phyloP scores from a whole-genome alignment of 352 stramenopile species.

The Saprolegnia diclina region DNA sequence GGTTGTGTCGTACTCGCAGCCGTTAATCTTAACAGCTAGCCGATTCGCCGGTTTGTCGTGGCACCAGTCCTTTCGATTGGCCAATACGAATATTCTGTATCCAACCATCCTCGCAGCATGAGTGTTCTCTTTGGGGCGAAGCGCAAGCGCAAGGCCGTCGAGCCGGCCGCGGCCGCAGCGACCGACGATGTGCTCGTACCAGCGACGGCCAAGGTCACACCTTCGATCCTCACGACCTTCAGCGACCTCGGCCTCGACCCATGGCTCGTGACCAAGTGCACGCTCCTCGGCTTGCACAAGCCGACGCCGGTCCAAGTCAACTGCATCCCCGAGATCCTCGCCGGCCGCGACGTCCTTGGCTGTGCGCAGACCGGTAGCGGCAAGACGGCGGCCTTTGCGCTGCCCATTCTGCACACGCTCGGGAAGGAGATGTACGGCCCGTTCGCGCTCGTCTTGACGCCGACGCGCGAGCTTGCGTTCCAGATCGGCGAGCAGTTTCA shows the following conservation, averaged over 20 bases:
- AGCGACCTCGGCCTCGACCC: slow-evolving; percentile 75
- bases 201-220: slow-evolving; percentile 29
- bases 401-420: slow-evolving; percentile 96
- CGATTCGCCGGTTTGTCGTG: background rate
- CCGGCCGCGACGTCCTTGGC: slow-evolving; percentile 88
- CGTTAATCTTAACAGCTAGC: no score
- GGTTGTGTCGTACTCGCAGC: no score
- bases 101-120: background rate
- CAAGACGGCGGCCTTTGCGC: slow-evolving; percentile 97
- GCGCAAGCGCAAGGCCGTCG: slow-evolving; percentile 21
- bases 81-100: background rate
- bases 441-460: slow-evolving; percentile 94
- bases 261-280: slow-evolving; percentile 83
- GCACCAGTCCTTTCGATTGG: background rate
- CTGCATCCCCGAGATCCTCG: slow-evolving; percentile 87
- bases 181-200: background rate
- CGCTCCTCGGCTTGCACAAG: slow-evolving; percentile 75
- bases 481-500: slow-evolving; percentile 98
- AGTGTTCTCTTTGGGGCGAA: slow-evolving; percentile 23
- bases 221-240: slow-evolving; percentile 68
- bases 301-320: slow-evolving; percentile 87
- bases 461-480: slow-evolving; percentile 96
- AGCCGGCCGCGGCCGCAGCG: background rate
- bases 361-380: slow-evolving; percentile 93
- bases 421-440: slow-evolving; percentile 92